Conservation (phyloP, 139 green algal species). For the Chlamydomonas applanata region DNA sequence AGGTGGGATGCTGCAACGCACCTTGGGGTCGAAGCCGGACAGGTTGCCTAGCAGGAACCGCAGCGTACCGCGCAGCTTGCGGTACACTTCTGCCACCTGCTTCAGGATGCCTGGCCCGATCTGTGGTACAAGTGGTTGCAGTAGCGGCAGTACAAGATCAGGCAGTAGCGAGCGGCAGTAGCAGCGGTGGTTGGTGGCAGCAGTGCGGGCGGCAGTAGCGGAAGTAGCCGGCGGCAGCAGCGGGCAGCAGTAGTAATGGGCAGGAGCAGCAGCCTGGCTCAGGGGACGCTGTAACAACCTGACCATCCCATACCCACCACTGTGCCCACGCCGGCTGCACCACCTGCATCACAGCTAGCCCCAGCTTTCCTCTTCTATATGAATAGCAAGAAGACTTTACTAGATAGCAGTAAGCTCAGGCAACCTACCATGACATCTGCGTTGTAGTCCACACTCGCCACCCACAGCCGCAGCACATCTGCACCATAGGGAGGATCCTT, state of each 20-base stretch:
- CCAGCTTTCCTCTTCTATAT: no score
- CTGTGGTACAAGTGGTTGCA: conserved; percentile 16
- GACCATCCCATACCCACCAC: background rate
- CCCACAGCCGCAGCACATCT: conserved; percentile 96
- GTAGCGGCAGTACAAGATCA: background rate
- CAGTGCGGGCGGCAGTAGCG: no score
- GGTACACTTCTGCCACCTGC: conserved; percentile 88
- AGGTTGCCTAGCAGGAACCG: conserved; percentile 97
- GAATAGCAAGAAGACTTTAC: no score
- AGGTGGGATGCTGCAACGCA: background rate
- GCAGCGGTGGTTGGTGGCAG: no score
- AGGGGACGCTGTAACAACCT: no score
- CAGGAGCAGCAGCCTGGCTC: no score
- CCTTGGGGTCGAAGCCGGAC: conserved; percentile 71
- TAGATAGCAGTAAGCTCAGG: background rate
- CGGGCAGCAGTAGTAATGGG: no score
- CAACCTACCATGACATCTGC: conserved; percentile 80
- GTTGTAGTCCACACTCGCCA: conserved; percentile 92
- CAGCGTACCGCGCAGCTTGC: conserved; percentile 70
- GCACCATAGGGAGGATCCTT: conserved; percentile 85
- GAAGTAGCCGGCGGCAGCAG: no score
- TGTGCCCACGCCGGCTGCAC: no score
- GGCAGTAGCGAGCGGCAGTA: no score
- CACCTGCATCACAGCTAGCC: no score
- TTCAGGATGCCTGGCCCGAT: conserved; percentile 78